A percentile compares a stretch with the other conserved stretches of the same genome.
Conservation (phyloP, 306 rosid genomes). For the Vicia faba region DNA sequence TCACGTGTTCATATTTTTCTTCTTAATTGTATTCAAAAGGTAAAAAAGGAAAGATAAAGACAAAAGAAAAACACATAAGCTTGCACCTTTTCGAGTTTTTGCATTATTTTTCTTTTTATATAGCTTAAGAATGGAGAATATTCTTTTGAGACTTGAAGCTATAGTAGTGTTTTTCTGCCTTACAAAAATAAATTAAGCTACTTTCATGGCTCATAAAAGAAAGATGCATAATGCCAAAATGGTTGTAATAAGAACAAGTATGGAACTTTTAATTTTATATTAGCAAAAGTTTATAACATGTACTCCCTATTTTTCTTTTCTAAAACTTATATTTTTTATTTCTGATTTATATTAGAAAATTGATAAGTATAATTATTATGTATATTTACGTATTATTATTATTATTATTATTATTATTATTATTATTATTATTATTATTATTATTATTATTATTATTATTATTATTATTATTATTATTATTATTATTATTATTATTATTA, state of each 20-base stretch:
- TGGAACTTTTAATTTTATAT: constrained; percentile 1
- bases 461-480: too few species aligned
- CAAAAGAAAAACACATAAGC: not conserved
- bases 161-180: not conserved
- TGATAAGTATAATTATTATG: too few species aligned
- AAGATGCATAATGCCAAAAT: not conserved
- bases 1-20: not conserved
- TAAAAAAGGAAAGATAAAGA: not conserved
- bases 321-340: too few species aligned
- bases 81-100: constrained; percentile 5
- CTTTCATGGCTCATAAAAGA: not conserved
- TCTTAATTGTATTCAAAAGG: constrained; percentile 1
- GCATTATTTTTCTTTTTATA: not conserved
- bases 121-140: not conserved
- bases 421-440: too few species aligned
- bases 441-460: too few species aligned
- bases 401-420: too few species aligned
- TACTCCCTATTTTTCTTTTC: too few species aligned
- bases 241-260: not conserved
- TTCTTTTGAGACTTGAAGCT: constrained; percentile 7
- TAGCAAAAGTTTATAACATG: not conserved
- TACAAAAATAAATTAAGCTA: not conserved
- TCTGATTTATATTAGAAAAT: too few species aligned
- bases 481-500: too few species aligned
- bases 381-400: too few species aligned